phyloP scores from a whole-genome alignment of 345 rosid species.

The Trapa bicornis region DNA sequence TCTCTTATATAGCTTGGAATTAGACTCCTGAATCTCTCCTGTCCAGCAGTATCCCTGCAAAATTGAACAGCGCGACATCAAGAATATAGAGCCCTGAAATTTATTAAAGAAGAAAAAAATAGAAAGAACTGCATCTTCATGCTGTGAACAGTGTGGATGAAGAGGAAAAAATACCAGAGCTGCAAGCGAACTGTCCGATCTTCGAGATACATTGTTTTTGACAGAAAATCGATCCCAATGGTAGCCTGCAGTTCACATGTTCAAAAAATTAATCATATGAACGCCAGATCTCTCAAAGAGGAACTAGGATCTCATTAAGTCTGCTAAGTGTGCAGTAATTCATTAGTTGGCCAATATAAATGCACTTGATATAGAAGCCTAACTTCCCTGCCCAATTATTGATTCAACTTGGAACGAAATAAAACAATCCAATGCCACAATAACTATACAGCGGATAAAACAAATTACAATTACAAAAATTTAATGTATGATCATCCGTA shows the following conservation, averaged over 20 bases:
- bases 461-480: background rate
- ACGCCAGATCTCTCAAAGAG: background rate
- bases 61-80: constrained; percentile 4
- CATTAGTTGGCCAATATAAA: background rate
- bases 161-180: constrained; percentile 45
- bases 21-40: constrained; percentile 90
- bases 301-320: background rate
- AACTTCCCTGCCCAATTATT: background rate
- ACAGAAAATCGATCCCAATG: constrained; percentile 81
- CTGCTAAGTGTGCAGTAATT: background rate
- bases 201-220: constrained; percentile 91
- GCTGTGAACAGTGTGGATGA: background rate
- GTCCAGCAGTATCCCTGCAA: constrained; percentile 91
- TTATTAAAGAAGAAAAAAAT: background rate
- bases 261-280: background rate
- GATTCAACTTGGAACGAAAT: background rate
- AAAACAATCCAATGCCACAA: background rate
- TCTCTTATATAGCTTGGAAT: constrained; percentile 93
- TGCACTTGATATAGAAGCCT: background rate
- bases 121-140: background rate
- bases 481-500: background rate
- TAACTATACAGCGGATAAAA: background rate
- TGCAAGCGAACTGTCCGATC: constrained; percentile 88
- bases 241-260: constrained; percentile 50
- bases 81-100: background rate